A percentile compares a stretch with the other conserved stretches of the same genome.
These are phyloP conservation scores for Alternaria tenuissima DNA, from an alignment of 2,329 filamentous ascomycete genomes.

Conservation along the genomic window DNA sequence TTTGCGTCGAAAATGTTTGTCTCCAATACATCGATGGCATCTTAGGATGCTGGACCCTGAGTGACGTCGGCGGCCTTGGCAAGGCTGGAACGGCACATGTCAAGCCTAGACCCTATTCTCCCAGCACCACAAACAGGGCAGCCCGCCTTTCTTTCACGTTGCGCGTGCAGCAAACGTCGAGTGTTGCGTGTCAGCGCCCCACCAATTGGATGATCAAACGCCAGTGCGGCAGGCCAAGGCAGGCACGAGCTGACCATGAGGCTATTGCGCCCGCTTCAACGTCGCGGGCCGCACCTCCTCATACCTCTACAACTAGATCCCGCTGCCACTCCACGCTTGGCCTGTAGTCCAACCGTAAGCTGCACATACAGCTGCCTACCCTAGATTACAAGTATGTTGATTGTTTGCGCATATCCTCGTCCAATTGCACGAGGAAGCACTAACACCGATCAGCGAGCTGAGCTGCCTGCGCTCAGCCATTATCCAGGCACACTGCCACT, in stretches of 20 bases:
- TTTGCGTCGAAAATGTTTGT: not conserved
- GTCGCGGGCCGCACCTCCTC: slow-evolving; percentile 27
- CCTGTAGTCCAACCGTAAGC: not conserved
- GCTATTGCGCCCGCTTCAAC: slow-evolving; percentile 22
- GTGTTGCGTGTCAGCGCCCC: slow-evolving; percentile 19
- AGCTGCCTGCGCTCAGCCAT: slow-evolving; percentile 12
- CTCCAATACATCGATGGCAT: not conserved
- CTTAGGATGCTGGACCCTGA: slow-evolving; percentile 23
- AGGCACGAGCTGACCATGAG: slow-evolving; percentile 24
- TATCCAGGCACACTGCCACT: slow-evolving; percentile 2
- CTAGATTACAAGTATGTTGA: not conserved
- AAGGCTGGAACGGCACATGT: slow-evolving; percentile 10
- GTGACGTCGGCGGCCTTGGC: slow-evolving; percentile 28
- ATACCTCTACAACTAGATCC: slow-evolving; percentile 11
- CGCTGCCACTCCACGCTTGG: slow-evolving; percentile 5
- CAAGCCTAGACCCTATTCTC: not conserved
- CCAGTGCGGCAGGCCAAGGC: slow-evolving; percentile 35
- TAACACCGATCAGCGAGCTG: slow-evolving; percentile 28
- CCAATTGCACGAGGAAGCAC: slow-evolving; percentile 5
- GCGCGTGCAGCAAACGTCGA: slow-evolving; percentile 9
- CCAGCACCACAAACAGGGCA: slow-evolving; percentile 11
- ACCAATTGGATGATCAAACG: slow-evolving; percentile 30
- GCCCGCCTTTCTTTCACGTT: not conserved
- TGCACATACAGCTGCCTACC: not conserved
- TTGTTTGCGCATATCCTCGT: not conserved